These are phyloP conservation scores for Quercus phellos DNA, from an alignment of 331 rosid species.

Conservation along the genomic window DNA sequence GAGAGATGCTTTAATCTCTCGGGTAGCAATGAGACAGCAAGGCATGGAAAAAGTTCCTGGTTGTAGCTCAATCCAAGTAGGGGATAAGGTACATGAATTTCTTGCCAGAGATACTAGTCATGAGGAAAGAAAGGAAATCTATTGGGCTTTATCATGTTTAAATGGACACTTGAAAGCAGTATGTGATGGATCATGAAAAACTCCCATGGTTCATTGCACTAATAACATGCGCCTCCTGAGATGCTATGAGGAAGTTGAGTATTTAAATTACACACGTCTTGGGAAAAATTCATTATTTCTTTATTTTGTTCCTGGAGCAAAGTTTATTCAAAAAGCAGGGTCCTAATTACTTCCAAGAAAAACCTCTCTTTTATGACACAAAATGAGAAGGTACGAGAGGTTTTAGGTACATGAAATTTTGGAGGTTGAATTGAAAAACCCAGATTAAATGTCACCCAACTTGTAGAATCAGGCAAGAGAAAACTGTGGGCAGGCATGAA, in stretches of 20 bases:
- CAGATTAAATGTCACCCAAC: background rate
- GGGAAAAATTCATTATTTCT: background rate
- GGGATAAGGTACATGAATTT: conserved; percentile 27
- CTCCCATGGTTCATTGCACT: background rate
- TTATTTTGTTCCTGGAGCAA: background rate
- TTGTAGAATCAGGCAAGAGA: background rate
- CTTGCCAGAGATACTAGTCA: conserved; percentile 25
- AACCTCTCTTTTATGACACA: background rate
- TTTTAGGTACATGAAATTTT: background rate
- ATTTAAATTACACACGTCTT: background rate
- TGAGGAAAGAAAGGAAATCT: conserved; percentile 17
- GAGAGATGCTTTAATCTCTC: conserved; percentile 20
- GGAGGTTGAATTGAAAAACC: background rate
- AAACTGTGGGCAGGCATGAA: background rate
- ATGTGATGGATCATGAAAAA: background rate
- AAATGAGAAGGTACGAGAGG: background rate
- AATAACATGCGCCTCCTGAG: background rate
- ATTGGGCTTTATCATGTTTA: conserved; percentile 10
- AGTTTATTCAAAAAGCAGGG: background rate
- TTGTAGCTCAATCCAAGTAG: conserved; percentile 33
- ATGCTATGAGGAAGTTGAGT: background rate
- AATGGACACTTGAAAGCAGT: conserved; percentile 15
- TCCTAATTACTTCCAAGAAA: background rate
- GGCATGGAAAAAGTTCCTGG: conserved; percentile 35
- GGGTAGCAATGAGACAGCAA: conserved; percentile 28